Base-by-base conservation (phyloP, 2,329 filamentous ascomycete species). In the Xylaria sp. region DNA sequence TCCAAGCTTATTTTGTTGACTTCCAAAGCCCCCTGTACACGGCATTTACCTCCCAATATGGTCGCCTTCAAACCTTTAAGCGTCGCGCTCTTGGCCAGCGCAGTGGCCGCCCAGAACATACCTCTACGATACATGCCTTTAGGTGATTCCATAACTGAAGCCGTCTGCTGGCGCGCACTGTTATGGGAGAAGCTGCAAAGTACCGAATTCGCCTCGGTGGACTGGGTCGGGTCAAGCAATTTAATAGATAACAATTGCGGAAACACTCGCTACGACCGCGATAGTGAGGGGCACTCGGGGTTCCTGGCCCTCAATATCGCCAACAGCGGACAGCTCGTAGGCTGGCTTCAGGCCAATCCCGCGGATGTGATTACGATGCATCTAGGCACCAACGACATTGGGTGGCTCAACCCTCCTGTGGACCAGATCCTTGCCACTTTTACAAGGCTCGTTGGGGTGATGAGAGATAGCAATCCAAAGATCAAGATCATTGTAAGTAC, bases 361-460 rank as follows among this genome's bases (percentile, higher is more conserved):
- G 78, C 79, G 2, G 78, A 81, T 65, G 75, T 81, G 28, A 76
- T 81, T 57, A 80, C 77, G 9, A 80, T 81, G 78, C 78, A 81
- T 67, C 64, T 81, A 2, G 78, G 79, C 19, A 81, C 79, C 40
- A 80, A 81, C 64, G 78, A 80, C 53, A 77, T 76, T 61, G 77
- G 77, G 50, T 76, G 78, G 71, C 73, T 78, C 67, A 77, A 73
- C 65, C 78, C 77, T 71, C 67, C 71, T 2, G 68, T 72, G 0
- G 61, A 65, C 31, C 73, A 79, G 40, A 79, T 80, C 57, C 74
- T 80, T 23, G 70, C 74, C 11, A 78, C 78, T 7, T 80, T 79
- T 63, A 76, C 75, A 5, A 79, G 73, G 19, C 63, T 80, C 1
- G 70, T 80, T 0, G 68, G 69, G 0, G 71, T 71, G 2, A 81